Evolutionary conservation across 2,329 filamentous ascomycete genomes (phyloP).

Genomic region (Fusarium incarnatum): DNA sequence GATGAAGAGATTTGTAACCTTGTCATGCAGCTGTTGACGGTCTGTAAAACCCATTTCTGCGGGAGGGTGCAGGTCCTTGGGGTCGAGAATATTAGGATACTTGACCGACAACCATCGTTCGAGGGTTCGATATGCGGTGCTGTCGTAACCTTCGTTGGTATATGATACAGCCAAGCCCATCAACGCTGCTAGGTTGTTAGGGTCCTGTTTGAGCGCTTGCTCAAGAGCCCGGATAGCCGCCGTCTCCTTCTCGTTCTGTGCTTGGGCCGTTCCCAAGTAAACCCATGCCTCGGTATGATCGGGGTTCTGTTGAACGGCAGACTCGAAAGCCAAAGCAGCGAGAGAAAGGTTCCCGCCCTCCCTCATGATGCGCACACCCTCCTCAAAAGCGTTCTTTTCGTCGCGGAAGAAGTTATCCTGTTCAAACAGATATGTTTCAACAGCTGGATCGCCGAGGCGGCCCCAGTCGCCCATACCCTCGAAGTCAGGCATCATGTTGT

Average conservation of each 20-base stretch:
- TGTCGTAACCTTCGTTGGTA: constrained; percentile 98
- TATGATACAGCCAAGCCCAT: constrained; percentile 98
- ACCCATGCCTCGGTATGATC: constrained; percentile 94
- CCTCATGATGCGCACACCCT: constrained; percentile 92
- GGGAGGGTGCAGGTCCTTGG: constrained; percentile 76
- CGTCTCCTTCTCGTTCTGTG: constrained; percentile 98
- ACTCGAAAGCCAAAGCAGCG: constrained; percentile 94
- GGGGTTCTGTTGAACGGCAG: constrained; percentile 89
- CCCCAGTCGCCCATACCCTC: constrained; percentile 73
- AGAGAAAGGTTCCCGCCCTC: constrained; percentile 94
- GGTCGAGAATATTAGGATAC: constrained; percentile 85
- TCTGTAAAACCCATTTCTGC: constrained; percentile 96
- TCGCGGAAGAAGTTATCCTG: constrained; percentile 90
- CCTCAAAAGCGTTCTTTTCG: constrained; percentile 86
- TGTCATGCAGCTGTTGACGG: constrained; percentile 87
- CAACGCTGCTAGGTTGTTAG: constrained; percentile 85
- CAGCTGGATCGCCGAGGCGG: constrained; percentile 76
- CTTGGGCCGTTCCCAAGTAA: constrained; percentile 89
- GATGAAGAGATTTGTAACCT: constrained; percentile 92
- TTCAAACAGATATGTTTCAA: constrained; percentile 95
- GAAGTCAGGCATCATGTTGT: constrained; percentile 65
- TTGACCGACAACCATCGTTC: constrained; percentile 97
- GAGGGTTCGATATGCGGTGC: constrained; percentile 92
- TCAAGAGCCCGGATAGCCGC: constrained; percentile 95
- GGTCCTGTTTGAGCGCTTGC: constrained; percentile 88